phyloP scores from a whole-genome alignment of 306 rosid species.

The Gastrolobium villosum region DNA sequence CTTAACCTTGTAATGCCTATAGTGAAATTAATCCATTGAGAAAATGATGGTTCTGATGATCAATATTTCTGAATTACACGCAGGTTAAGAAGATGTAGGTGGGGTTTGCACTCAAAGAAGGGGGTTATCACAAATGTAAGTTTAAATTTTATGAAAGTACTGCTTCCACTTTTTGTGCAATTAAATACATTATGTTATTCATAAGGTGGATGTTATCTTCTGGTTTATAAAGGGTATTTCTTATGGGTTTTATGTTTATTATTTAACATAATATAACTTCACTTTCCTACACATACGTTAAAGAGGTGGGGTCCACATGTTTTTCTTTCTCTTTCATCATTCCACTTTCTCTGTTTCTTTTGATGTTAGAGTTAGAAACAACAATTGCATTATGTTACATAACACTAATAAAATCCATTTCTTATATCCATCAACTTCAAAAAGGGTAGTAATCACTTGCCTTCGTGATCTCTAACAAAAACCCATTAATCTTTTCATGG shows the following conservation, averaged over 20 bases:
- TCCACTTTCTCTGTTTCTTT: too few species aligned
- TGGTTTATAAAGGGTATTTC: constrained; percentile 50
- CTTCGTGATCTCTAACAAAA: constrained; percentile 42
- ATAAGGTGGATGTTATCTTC: constrained; percentile 45
- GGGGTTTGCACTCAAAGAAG: constrained; percentile 18
- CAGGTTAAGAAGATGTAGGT: constrained; percentile 53
- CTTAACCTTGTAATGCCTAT: background rate
- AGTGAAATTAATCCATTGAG: background rate
- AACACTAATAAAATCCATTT: too few species aligned
- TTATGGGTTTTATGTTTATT: too few species aligned
- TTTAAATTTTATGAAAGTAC: constrained; percentile 38
- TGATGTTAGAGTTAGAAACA: too few species aligned
- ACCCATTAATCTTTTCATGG: background rate
- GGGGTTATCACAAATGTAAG: constrained; percentile 45
- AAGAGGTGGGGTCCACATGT: too few species aligned
- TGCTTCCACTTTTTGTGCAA: constrained; percentile 39
- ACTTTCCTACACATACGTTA: too few species aligned
- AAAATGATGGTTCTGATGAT: constrained; percentile 1
- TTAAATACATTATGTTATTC: constrained; percentile 43
- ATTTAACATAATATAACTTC: too few species aligned
- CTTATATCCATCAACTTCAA: constrained; percentile 46
- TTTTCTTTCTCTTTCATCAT: too few species aligned
- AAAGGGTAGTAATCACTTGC: constrained; percentile 51
- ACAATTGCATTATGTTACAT: too few species aligned
- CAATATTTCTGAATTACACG: constrained; percentile 1